Base-by-base conservation (phyloP, 2,329 filamentous ascomycete genomes). In the Colletotrichum agaves region DNA sequence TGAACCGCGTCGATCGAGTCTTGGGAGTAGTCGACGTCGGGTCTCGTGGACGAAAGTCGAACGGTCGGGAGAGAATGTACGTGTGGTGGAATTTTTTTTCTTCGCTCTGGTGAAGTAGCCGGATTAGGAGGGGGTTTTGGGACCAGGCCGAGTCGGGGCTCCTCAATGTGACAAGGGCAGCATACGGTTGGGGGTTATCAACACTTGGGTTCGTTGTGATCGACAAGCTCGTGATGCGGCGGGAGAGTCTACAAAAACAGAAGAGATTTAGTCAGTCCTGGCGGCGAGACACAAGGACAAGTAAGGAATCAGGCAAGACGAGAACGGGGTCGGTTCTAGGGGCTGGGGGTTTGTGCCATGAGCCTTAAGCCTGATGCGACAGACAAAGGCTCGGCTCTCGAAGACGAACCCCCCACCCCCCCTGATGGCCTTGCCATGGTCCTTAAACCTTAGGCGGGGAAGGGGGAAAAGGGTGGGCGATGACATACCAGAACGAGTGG, bases 401-500 rank as follows among this genome's bases (percentile, higher is more conserved):
- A 37, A 52, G 27, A 27, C 5, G 27, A 31, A 12, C 47, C 27
- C 23, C 47, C 33, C 13, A 27, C n/a, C 35, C 27, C 52, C 39
- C 60, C 60, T 64, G 52, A 44, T 56, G 19, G 56, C 61, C 61
- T 53, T 43, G 49, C 52, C 39, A 52, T 60, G 56, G 43, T 31
- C 31, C 31, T 47, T 58, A 44, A 35, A 33, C 56, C 43, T 60
- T 41, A 55, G 61, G 61, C 66, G 56, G 66, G 62, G 63, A 61
- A 50, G 52, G 49, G 43, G 59, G 60, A 67, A 65, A 69, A 72
- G 67, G 58, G 61, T 64, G 69, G 65, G 70, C 63, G 19, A 61
- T 71, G 72, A 71, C 73, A 73, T 76, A 79, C 74, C 74, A 72
- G 70, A 78, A 78, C 70, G 75, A 78, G 73, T 71, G 79, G 73